phyloP scores from a whole-genome alignment of 1,284 basidiomycete genomes.

The Ustilago trichophora region DNA sequence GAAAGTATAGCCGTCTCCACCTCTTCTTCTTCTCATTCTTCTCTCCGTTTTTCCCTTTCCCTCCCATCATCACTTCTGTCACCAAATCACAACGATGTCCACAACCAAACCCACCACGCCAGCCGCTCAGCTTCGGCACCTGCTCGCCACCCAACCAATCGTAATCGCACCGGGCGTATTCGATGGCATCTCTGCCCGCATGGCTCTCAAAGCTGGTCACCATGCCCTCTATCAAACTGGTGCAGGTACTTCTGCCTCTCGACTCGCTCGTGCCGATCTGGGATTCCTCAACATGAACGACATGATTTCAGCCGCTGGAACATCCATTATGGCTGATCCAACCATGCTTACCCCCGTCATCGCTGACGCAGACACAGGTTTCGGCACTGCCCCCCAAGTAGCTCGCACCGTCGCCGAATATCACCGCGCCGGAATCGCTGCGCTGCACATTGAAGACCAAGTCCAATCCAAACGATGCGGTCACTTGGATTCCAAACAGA shows the following conservation, averaged over 20 bases:
- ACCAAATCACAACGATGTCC: no score
- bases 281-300: slow-evolving; percentile 83
- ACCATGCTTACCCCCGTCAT: slow-evolving; percentile 69
- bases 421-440: slow-evolving; percentile 77
- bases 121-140: slow-evolving; percentile 25
- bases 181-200: slow-evolving; percentile 81
- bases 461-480: slow-evolving; percentile 82
- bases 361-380: slow-evolving; percentile 84
- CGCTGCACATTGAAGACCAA: slow-evolving; percentile 82
- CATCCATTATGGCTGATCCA: slow-evolving; percentile 30
- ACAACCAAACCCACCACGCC: slow-evolving; percentile 10
- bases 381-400: slow-evolving; percentile 79
- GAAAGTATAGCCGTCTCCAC: no score
- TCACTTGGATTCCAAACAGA: slow-evolving; percentile 80
- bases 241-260: slow-evolving; percentile 79
- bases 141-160: slow-evolving; percentile 13
- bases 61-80: no score
- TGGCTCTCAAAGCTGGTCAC: slow-evolving; percentile 75
- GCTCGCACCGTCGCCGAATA: slow-evolving; percentile 77
- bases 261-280: slow-evolving; percentile 79
- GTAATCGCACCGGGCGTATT: slow-evolving; percentile 72
- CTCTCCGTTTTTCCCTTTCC: no score
- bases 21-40: no score
- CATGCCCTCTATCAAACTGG: slow-evolving; percentile 78
- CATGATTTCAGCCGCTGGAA: slow-evolving; percentile 38